These are phyloP conservation scores for Nyssa sinensis DNA, from an alignment of 148 eudicot genomes.

Conservation along the genomic window DNA sequence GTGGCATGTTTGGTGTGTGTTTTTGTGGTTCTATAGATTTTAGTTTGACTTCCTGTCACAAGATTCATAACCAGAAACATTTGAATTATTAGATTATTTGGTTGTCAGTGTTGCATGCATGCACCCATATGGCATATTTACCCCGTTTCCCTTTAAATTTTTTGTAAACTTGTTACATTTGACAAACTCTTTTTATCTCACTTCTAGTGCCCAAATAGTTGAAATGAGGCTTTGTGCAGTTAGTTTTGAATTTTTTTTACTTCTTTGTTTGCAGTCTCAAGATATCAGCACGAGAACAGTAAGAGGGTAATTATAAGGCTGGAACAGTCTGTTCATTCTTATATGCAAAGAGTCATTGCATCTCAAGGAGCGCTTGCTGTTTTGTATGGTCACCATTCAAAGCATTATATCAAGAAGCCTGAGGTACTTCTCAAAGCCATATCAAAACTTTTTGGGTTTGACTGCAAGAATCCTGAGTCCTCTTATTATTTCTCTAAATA, in stretches of 20 bases:
- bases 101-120: too few species aligned
- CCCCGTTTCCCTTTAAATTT: not conserved
- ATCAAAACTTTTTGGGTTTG: not conserved
- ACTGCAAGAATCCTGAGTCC: not conserved
- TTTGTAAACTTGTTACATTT: not conserved
- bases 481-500: too few species aligned
- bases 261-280: conserved; percentile 41
- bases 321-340: conserved; percentile 54
- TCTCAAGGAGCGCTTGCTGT: conserved; percentile 64
- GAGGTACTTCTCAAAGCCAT: conserved; percentile 38
- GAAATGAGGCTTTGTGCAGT: not conserved
- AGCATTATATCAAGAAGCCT: conserved; percentile 58
- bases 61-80: too few species aligned
- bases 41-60: too few species aligned
- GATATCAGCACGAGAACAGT: conserved; percentile 44
- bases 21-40: too few species aligned
- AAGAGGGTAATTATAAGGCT: conserved; percentile 56
- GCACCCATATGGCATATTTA: not conserved
- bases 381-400: conserved; percentile 52
- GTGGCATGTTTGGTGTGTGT: too few species aligned
- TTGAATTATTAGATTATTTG: too few species aligned
- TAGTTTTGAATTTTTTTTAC: not conserved
- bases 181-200: not conserved
- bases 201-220: not conserved
- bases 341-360: conserved; percentile 52